Evolutionary conservation across 2,329 filamentous ascomycete species (phyloP).

Genomic region (Xylariales sp.): DNA sequence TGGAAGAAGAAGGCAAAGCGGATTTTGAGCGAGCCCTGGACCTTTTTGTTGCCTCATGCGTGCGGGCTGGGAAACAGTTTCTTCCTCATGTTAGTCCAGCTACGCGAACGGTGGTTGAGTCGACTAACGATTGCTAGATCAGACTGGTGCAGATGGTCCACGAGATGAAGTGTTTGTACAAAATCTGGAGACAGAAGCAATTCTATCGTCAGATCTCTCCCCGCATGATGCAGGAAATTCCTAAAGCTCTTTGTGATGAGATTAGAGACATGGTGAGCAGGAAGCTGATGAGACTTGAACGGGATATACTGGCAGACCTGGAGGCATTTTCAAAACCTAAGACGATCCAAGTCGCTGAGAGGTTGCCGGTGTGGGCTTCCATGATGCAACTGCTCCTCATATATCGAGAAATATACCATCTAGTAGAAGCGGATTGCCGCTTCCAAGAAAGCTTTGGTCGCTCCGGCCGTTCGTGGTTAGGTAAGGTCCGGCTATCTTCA

Average conservation of each 20-base stretch:
- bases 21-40: no score
- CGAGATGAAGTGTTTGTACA: constrained; percentile 45
- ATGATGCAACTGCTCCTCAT: constrained; percentile 47
- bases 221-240: constrained; percentile 31
- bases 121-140: no score
- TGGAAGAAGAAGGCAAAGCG: no score
- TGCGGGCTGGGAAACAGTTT: no score
- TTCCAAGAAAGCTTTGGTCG: no score
- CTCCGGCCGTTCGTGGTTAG: no score
- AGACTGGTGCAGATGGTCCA: no score
- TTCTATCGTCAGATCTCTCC: constrained; percentile 32
- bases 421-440: no score
- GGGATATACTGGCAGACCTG: constrained; percentile 18
- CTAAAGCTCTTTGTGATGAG: constrained; percentile 25
- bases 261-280: constrained; percentile 21
- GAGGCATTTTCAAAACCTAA: constrained; percentile 13
- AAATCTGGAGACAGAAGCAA: constrained; percentile 39
- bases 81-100: no score
- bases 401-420: constrained; percentile 40
- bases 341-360: constrained; percentile 26
- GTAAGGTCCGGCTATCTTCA: no score
- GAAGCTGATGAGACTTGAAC: constrained; percentile 22
- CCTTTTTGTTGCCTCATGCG: no score
- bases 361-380: constrained; percentile 42
- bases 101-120: no score